Evolutionary conservation across 495 filamentous ascomycete genomes (phyloP).

Genomic region (Penicillium herquei): DNA sequence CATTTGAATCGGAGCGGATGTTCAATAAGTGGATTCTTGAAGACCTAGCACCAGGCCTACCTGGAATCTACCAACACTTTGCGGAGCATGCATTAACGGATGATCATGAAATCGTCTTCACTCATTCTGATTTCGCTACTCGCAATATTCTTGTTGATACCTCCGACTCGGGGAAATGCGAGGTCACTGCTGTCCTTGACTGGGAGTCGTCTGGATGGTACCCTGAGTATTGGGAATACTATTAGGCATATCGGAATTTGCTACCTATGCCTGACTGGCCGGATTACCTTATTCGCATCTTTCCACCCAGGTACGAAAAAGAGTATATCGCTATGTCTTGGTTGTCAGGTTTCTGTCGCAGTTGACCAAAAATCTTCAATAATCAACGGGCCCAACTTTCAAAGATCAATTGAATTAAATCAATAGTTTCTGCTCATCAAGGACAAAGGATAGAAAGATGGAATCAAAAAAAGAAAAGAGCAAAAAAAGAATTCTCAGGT

Average conservation of each 20-base stretch:
- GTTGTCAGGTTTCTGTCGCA: constrained; percentile 1
- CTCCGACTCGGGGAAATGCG: background rate
- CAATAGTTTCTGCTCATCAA: too few species aligned
- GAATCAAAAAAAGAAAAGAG: background rate
- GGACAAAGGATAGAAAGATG: too few species aligned
- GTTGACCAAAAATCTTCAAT: background rate
- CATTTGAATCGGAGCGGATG: constrained; percentile 20
- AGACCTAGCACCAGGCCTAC: constrained; percentile 9
- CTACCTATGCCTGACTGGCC: constrained; percentile 10
- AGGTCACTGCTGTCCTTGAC: constrained; percentile 14
- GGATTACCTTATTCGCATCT: constrained; percentile 14
- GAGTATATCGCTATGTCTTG: constrained; percentile 12
- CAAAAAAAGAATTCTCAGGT: constrained; percentile 24
- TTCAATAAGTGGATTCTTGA: constrained; percentile 26
- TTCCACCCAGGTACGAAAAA: constrained; percentile 15
- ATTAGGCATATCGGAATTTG: constrained; percentile 3
- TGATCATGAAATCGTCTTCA: constrained; percentile 26
- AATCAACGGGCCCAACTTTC: too few species aligned
- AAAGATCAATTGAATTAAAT: too few species aligned
- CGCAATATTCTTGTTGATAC: constrained; percentile 21
- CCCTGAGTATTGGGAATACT: constrained; percentile 12
- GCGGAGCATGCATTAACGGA: constrained; percentile 18
- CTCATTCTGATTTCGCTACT: constrained; percentile 17
- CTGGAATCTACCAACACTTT: constrained; percentile 18
- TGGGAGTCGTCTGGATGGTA: constrained; percentile 16